These are phyloP conservation scores for Diddensiella transvaalensis DNA, from an alignment of 805 yeast genomes.

Conservation along the genomic window DNA sequence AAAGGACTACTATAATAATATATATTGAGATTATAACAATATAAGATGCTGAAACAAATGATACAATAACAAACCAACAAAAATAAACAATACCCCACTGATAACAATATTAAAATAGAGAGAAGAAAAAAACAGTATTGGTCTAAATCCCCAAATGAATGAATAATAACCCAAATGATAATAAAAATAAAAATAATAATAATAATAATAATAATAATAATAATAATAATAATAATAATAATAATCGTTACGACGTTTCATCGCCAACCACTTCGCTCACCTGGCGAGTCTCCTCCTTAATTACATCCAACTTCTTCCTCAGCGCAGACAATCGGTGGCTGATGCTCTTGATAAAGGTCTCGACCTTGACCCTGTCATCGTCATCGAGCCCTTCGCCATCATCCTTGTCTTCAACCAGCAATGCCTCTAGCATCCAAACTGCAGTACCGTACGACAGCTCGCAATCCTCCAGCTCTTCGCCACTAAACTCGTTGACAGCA, in stretches of 20 bases:
- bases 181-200: not conserved
- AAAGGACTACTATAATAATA: too few relatives aligned
- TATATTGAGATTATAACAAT: too few relatives aligned
- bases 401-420: slow-evolving; percentile 49
- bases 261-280: not conserved
- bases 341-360: slow-evolving; percentile 76
- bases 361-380: slow-evolving; percentile 72
- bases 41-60: too few relatives aligned
- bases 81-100: not conserved
- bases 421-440: slow-evolving; percentile 91
- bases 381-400: slow-evolving; percentile 49
- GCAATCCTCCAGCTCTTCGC: slow-evolving; percentile 70
- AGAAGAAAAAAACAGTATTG: not conserved
- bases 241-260: not conserved
- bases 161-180: not conserved
- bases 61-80: not conserved
- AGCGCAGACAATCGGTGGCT: slow-evolving; percentile 74
- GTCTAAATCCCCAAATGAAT: slow-evolving; percentile 4
- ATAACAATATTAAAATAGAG: not conserved
- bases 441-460: slow-evolving; percentile 88
- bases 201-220: not conserved
- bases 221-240: not conserved
- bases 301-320: slow-evolving; percentile 43
- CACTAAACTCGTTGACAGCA: slow-evolving; percentile 79
- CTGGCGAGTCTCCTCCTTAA: slow-evolving; percentile 2